A percentile compares a stretch with the other conserved stretches of the same genome.
These are phyloP conservation scores for Alliaria petiolata DNA, from an alignment of 345 rosid species.

Conservation along the genomic window DNA sequence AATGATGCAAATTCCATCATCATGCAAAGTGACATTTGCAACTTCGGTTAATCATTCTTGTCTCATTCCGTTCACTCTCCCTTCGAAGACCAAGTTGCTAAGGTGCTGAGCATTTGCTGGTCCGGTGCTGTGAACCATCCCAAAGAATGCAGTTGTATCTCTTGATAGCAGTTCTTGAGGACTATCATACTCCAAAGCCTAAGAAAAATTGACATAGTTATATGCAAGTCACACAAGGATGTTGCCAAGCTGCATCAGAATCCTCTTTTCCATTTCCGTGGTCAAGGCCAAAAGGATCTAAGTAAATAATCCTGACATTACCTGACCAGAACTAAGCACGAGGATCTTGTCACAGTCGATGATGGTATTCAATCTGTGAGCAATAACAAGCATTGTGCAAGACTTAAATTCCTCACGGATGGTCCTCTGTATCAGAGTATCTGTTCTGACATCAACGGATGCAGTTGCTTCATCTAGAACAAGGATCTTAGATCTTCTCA, in stretches of 20 bases:
- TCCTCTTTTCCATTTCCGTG: background rate
- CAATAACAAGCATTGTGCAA: conserved; percentile 91
- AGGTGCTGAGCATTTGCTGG: conserved; percentile 69
- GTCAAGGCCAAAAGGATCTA: background rate
- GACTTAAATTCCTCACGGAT: conserved; percentile 84
- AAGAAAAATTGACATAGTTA: background rate
- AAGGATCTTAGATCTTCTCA: conserved; percentile 81
- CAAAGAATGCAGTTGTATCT: conserved; percentile 55
- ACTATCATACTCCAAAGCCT: conserved; percentile 70
- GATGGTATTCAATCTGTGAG: conserved; percentile 84
- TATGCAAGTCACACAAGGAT: background rate
- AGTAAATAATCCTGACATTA: conserved; percentile 21
- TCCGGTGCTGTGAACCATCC: conserved; percentile 77
- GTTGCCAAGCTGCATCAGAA: background rate
- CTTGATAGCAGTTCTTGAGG: conserved; percentile 63
- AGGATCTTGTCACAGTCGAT: conserved; percentile 79
- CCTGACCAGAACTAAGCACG: conserved; percentile 84
- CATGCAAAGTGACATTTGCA: background rate
- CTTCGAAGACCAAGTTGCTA: conserved; percentile 47
- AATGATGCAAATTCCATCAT: background rate
- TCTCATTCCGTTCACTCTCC: conserved; percentile 19
- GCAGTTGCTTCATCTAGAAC: conserved; percentile 98
- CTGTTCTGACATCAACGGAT: conserved; percentile 87
- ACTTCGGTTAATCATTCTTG: background rate
- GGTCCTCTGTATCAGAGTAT: conserved; percentile 81